A percentile compares a stretch with the other conserved stretches of the same genome.
Evolutionary conservation across 31 red algal genomes (phyloP).

Genomic region (Porphyra umbilicalis): DNA sequence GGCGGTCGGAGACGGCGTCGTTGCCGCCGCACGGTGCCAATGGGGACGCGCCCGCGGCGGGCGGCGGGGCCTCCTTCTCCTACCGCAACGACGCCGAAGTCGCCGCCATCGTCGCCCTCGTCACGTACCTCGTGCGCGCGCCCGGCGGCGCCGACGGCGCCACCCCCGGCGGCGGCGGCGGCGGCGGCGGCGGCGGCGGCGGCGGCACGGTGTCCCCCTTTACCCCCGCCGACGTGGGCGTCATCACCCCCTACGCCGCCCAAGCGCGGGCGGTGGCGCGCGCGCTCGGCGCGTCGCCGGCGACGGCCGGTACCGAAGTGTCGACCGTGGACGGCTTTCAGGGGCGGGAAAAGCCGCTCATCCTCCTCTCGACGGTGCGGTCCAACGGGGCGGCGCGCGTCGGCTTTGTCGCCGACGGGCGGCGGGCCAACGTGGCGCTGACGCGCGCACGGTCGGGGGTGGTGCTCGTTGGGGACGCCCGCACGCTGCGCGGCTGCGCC

Average conservation of each 20-base stretch:
- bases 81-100: neutral
- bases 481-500: conserved; percentile 12
- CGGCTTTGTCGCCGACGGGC: conserved; percentile 67
- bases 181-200: too few relatives aligned
- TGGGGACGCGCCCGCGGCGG: neutral
- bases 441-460: conserved; percentile 40
- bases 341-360: conserved; percentile 69
- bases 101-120: neutral
- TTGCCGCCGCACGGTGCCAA: neutral
- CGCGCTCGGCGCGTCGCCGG: neutral
- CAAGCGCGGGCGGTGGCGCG: conserved; percentile 21
- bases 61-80: neutral
- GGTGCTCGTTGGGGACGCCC: conserved; percentile 43
- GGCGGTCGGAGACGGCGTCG: neutral
- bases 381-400: conserved; percentile 24
- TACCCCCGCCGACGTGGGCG: conserved; percentile 17
- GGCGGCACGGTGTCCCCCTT: neutral
- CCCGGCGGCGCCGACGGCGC: neutral
- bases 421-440: conserved; percentile 69
- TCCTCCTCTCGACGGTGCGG: conserved; percentile 55
- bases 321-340: conserved; percentile 69
- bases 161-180: neutral
- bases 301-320: conserved; percentile 11
- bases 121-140: neutral
- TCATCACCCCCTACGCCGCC: conserved; percentile 60